phyloP scores from a whole-genome alignment of 805 yeast genomes.

The Nematodospora valgi region DNA sequence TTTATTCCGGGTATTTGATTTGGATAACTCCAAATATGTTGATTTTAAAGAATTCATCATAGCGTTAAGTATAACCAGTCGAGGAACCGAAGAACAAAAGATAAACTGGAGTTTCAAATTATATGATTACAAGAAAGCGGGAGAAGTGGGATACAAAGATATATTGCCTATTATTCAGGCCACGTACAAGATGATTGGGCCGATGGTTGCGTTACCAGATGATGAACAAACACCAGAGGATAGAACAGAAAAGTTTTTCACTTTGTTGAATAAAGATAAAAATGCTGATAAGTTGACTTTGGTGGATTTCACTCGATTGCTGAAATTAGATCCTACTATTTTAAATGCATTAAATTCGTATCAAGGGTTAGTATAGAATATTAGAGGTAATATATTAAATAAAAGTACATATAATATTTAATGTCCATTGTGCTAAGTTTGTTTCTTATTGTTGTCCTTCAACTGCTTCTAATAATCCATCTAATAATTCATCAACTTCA shows the following conservation, averaged over 20 bases:
- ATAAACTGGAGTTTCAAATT: slow-evolving; percentile 85
- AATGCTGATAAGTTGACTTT: slow-evolving; percentile 63
- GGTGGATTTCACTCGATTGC: slow-evolving; percentile 81
- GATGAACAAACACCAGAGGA: slow-evolving; percentile 92
- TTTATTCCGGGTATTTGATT: slow-evolving; percentile 86
- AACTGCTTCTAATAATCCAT: slow-evolving; percentile 84
- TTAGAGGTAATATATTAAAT: neutral
- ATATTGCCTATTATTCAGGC: slow-evolving; percentile 76
- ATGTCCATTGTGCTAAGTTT: neutral
- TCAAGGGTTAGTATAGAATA: slow-evolving; percentile 69
- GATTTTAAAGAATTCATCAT: slow-evolving; percentile 91
- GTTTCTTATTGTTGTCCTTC: slow-evolving; percentile 52
- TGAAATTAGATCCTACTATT: slow-evolving; percentile 74
- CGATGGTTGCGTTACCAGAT: slow-evolving; percentile 82
- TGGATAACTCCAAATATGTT: slow-evolving; percentile 72
- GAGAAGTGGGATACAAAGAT: slow-evolving; percentile 71
- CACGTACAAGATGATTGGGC: slow-evolving; percentile 92
- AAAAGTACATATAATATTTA: neutral
- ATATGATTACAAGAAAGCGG: slow-evolving; percentile 81
- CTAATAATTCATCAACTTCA: slow-evolving; percentile 76
- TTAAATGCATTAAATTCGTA: slow-evolving; percentile 73
- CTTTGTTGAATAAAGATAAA: slow-evolving; percentile 63
- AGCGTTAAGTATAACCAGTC: slow-evolving; percentile 79
- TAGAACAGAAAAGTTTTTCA: slow-evolving; percentile 79
- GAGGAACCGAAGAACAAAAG: slow-evolving; percentile 84